A percentile compares a stretch with the other conserved stretches of the same genome.
phyloP scores from a whole-genome alignment of 768 basidiomycete genomes.

The Pulveroboletus frians region DNA sequence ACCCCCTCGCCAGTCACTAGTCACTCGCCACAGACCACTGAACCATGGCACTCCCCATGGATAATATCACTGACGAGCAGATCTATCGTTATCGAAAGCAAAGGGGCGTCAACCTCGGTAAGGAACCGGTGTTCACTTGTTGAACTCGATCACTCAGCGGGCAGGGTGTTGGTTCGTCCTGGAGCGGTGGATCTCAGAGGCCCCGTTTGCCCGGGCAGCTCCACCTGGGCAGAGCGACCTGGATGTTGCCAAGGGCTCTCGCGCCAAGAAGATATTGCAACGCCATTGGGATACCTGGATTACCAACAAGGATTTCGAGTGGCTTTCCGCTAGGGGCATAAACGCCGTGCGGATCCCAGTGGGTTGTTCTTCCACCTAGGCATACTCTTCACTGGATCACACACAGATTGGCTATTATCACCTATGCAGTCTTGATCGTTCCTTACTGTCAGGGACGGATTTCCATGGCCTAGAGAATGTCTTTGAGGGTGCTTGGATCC shows the following conservation, averaged over 20 bases:
- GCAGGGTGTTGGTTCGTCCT: slow-evolving; percentile 75
- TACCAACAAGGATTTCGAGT: slow-evolving; percentile 47
- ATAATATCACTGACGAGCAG: slow-evolving; percentile 8
- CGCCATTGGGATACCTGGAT: slow-evolving; percentile 54
- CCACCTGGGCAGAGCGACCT: slow-evolving; percentile 61
- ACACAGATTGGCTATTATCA: slow-evolving; percentile 71
- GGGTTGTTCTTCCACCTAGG: slow-evolving; percentile 36
- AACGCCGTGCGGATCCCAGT: slow-evolving; percentile 63
- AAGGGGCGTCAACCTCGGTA: slow-evolving; percentile 79
- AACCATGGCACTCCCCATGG: no score
- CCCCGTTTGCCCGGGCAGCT: slow-evolving; percentile 50
- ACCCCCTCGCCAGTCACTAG: no score
- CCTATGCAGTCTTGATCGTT: slow-evolving; percentile 51
- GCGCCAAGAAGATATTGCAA: slow-evolving; percentile 40
- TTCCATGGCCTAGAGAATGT: slow-evolving; percentile 48
- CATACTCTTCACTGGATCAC: neutral
- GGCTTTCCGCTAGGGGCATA: slow-evolving; percentile 48
- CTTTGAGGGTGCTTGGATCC: slow-evolving; percentile 62
- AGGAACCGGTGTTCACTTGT: slow-evolving; percentile 5
- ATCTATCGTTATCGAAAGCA: slow-evolving; percentile 64
- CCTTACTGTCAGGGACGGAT: slow-evolving; percentile 59
- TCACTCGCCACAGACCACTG: no score
- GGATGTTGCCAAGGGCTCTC: slow-evolving; percentile 56
- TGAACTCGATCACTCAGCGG: slow-evolving; percentile 7
- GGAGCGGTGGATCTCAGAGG: slow-evolving; percentile 68